These are phyloP conservation scores for Fusarium sp. DNA, from an alignment of 2,329 filamentous ascomycete genomes.

Conservation along the genomic window DNA sequence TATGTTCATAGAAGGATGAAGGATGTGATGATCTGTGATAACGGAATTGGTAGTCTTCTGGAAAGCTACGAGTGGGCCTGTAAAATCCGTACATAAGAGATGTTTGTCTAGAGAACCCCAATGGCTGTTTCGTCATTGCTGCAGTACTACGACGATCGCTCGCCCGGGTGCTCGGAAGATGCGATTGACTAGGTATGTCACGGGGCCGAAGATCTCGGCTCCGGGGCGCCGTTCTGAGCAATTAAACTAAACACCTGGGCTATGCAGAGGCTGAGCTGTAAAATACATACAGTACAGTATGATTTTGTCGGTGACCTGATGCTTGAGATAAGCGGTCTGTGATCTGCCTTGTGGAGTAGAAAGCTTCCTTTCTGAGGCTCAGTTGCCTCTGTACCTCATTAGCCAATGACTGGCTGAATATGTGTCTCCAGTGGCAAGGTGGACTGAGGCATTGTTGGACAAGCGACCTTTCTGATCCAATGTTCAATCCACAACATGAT, in stretches of 20 bases:
- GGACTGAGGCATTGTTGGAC: constrained; percentile 14
- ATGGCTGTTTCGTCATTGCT: constrained; percentile 8
- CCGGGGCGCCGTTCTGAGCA: background rate
- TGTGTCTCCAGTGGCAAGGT: constrained; percentile 8
- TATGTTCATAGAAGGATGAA: constrained; percentile 3
- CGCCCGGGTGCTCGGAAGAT: constrained; percentile 1
- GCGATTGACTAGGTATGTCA: constrained; percentile 3
- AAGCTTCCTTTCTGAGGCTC: constrained; percentile 11
- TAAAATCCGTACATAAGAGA: background rate
- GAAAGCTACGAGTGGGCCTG: constrained; percentile 4
- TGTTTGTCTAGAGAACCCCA: background rate
- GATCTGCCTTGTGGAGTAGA: constrained; percentile 22
- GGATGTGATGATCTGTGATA: background rate
- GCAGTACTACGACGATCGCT: constrained; percentile 3
- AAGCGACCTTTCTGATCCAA: background rate
- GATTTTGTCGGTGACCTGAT: background rate
- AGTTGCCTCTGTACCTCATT: background rate
- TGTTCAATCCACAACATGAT: constrained; percentile 2
- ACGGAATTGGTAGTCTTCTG: constrained; percentile 4
- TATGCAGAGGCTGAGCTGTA: constrained; percentile 24
- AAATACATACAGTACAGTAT: background rate
- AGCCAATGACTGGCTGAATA: background rate
- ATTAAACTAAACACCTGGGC: constrained; percentile 6
- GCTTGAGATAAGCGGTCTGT: constrained; percentile 2
- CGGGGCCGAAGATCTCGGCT: constrained; percentile 26